Percentiles rank a stretch among this genome's conserved stretches.
Evolutionary conservation across 371 early-diverging fungal species (phyloP).

Genomic region (Mucor indicus): DNA sequence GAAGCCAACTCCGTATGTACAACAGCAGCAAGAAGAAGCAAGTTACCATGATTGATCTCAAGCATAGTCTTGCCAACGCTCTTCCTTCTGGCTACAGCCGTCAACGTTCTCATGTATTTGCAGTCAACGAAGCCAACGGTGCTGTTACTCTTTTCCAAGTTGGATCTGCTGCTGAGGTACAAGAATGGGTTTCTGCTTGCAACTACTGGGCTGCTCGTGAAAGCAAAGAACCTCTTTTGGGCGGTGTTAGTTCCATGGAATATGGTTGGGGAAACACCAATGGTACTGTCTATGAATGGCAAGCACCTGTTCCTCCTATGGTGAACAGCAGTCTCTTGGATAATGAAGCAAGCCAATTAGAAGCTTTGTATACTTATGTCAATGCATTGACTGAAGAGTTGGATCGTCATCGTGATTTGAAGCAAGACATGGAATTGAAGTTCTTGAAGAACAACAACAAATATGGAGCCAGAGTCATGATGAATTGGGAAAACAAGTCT

Average conservation of each 20-base stretch:
- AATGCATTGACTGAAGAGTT: slow-evolving; percentile 29
- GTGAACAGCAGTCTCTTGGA: slow-evolving; percentile 21
- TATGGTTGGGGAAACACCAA: slow-evolving; percentile 78
- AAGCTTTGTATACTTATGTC: slow-evolving; percentile 23
- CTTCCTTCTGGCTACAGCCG: slow-evolving; percentile 80
- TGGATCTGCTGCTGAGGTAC: slow-evolving; percentile 54
- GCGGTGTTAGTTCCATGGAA: slow-evolving; percentile 81
- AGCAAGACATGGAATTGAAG: slow-evolving; percentile 27
- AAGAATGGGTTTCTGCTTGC: slow-evolving; percentile 79
- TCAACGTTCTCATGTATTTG: slow-evolving; percentile 78
- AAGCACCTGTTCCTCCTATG: slow-evolving; percentile 29
- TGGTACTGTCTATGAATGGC: slow-evolving; percentile 26
- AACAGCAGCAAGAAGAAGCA: no score
- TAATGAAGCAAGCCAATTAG: slow-evolving; percentile 30
- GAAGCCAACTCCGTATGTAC: slow-evolving; percentile 76
- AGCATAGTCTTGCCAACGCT: slow-evolving; percentile 75
- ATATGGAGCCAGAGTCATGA: slow-evolving; percentile 57
- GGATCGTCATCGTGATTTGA: slow-evolving; percentile 34
- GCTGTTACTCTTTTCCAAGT: slow-evolving; percentile 83
- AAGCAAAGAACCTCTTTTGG: slow-evolving; percentile 81
- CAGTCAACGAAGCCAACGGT: slow-evolving; percentile 74
- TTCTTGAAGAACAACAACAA: not conserved
- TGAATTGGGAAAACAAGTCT: slow-evolving; percentile 77
- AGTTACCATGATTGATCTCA: slow-evolving; percentile 67
- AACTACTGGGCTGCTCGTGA: slow-evolving; percentile 91